These are phyloP conservation scores for Vigna nakashimae DNA, from an alignment of 306 rosid species.

Conservation along the genomic window DNA sequence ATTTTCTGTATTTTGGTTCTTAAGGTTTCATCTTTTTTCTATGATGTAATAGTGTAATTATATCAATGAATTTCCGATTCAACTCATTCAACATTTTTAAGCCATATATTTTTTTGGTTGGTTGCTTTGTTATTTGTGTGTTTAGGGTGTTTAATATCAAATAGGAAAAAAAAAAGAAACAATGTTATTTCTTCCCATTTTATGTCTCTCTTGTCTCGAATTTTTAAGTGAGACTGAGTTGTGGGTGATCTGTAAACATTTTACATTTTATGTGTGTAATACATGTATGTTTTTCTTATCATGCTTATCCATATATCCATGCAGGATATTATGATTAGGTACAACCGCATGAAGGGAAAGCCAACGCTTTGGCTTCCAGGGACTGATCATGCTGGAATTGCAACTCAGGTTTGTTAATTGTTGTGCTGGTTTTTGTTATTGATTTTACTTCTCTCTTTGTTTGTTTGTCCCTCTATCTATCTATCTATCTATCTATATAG, in stretches of 20 bases:
- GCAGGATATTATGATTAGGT: constrained; percentile 97
- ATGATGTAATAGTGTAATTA: neutral
- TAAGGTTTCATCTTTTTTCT: neutral
- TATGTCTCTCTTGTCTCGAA: constrained; percentile 23
- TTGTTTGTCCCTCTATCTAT: neutral
- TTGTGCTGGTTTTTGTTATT: constrained; percentile 1
- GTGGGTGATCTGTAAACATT: constrained; percentile 10
- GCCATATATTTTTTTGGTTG: constrained; percentile 7
- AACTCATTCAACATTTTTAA: constrained; percentile 5
- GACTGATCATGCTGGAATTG: constrained; percentile 99
- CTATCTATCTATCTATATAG: neutral
- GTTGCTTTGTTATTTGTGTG: constrained; percentile 19
- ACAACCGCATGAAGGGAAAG: constrained; percentile 95
- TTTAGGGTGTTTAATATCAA: neutral
- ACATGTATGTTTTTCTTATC: constrained; percentile 12
- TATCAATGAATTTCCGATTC: constrained; percentile 25
- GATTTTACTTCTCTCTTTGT: constrained; percentile 1
- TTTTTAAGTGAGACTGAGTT: constrained; percentile 12
- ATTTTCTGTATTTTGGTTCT: constrained; percentile 22
- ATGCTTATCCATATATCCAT: constrained; percentile 34
- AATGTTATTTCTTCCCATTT: neutral
- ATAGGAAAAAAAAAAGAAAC: neutral
- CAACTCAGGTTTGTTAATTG: constrained; percentile 81
- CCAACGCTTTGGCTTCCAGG: constrained; percentile 99
- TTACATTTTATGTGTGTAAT: neutral